Evolutionary conservation across 148 eudicot genomes (phyloP), one percentile per base, ranked within the genome.

Genomic region (Tetragonia tetragonoides): DNA sequence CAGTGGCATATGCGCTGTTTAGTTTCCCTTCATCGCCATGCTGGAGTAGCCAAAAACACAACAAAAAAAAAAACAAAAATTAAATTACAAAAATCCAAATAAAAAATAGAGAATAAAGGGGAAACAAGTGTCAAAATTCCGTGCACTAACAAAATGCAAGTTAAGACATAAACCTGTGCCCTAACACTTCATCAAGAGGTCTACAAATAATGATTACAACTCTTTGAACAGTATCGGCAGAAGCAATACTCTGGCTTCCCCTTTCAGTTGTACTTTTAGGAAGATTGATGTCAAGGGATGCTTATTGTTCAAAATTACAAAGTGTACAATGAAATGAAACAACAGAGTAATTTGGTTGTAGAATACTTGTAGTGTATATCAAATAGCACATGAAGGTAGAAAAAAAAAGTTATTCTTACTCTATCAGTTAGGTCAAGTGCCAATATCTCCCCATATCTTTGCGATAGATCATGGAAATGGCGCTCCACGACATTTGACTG

Each of bases 341-440:
- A 68, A 18, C 3, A 10, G 41, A 68, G 51, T 3, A 14, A 15
- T 21, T 11, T 23, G 59, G 59, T 46, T 70, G 5, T 10, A 49
- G 14, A 10, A 49, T 44, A 44, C 9, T 49, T 49, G 53, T 49
- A 49, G 14, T 49, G 53, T 38, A 39, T 73, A 40, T 57, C 10
- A 23, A 72, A 56, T 4, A 40, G 77, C 44, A 64, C 24, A 68
- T 53, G 21, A 56, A 38, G 77, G 61, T n/a, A 77, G 12, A 64
- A 63, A 0, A 41, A 24, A 18, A 16, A 46, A 2, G 59, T 28
- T 16, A 20, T 18, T 72, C 84, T 77, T 83, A 91, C 99, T 89
- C 90, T 89, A 83, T 95, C 92, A 34, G 97, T 91, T 72, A 95
- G 87, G 85, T 93, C 97, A 72, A 95, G 84, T 41, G 88, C 97